Conservation (phyloP, 2,329 filamentous ascomycete species). For the Apiospora arundinis region DNA sequence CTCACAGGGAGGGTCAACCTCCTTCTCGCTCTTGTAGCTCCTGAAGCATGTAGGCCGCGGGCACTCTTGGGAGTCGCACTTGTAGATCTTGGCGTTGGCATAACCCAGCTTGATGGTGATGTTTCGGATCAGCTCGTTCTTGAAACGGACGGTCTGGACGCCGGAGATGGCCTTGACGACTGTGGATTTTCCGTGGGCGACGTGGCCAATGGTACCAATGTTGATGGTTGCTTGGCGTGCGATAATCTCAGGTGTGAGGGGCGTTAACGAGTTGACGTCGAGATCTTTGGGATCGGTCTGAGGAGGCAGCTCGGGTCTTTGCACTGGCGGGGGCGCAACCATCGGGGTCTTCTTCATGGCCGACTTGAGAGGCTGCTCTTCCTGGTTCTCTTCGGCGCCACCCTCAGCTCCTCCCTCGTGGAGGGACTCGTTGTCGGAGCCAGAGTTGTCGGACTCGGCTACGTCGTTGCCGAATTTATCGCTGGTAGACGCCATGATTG, state of each 20-base stretch:
- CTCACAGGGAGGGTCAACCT: constrained; percentile 95
- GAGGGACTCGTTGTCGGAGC: constrained; percentile 66
- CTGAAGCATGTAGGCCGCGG: constrained; percentile 94
- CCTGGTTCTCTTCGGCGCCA: constrained; percentile 58
- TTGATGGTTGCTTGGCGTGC: constrained; percentile 98
- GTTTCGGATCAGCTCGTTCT: constrained; percentile 99
- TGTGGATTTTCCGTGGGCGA: constrained; percentile 98
- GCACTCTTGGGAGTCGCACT: constrained; percentile 92
- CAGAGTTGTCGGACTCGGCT: constrained; percentile 72
- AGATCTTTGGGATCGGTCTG: constrained; percentile 93
- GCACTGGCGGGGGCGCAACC: constrained; percentile 61
- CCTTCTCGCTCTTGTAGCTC: constrained; percentile 99
- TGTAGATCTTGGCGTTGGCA: constrained; percentile 99
- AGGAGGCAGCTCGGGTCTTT: constrained; percentile 67
- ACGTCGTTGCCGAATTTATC: constrained; percentile 75
- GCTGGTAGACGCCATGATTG: constrained; percentile 20
- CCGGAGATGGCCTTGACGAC: constrained; percentile 99
- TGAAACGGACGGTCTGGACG: constrained; percentile 98
- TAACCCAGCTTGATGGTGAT: constrained; percentile 99
- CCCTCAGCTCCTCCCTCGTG: constrained; percentile 58
- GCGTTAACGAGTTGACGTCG: constrained; percentile 79
- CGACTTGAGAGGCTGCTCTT: constrained; percentile 78
- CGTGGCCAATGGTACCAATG: constrained; percentile 97
- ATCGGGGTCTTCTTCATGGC: constrained; percentile 80
- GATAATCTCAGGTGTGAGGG: constrained; percentile 95